Conservation (phyloP, 1,284 basidiomycete genomes). For the Thelephora terrestris region DNA sequence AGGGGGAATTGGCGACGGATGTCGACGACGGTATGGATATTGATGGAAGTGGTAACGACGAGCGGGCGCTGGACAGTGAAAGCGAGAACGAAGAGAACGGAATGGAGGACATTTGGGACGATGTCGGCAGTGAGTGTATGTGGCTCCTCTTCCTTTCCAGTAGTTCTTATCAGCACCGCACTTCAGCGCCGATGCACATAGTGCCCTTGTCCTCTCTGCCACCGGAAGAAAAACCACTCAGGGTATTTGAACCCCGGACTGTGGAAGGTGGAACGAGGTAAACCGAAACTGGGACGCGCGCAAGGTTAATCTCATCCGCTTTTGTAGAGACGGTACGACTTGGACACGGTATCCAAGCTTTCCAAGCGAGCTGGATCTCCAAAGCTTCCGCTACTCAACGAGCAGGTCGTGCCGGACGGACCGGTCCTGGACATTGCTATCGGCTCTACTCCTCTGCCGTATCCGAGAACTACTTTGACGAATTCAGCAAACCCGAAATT, state of each 20-base stretch:
- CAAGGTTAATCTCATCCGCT: conserved; percentile 1
- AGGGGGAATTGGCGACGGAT: conserved; percentile 40
- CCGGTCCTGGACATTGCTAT: conserved; percentile 74
- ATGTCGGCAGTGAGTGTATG: too few relatives aligned
- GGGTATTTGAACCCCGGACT: conserved; percentile 61
- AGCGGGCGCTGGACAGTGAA: conserved; percentile 32
- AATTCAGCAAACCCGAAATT: conserved; percentile 88
- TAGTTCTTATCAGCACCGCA: neutral
- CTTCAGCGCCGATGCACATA: conserved; percentile 55
- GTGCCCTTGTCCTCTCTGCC: conserved; percentile 68
- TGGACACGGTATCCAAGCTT: conserved; percentile 56
- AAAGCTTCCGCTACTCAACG: conserved; percentile 69
- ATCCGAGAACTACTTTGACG: conserved; percentile 86
- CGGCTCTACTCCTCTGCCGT: conserved; percentile 67
- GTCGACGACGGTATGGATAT: conserved; percentile 37
- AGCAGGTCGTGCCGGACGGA: conserved; percentile 68
- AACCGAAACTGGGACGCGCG: conserved; percentile 38
- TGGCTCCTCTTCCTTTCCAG: too few relatives aligned
- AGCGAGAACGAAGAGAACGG: conserved; percentile 22
- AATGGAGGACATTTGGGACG: too few relatives aligned
- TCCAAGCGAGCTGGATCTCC: conserved; percentile 66
- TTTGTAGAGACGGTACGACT: conserved; percentile 45
- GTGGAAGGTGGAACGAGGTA: conserved; percentile 80
- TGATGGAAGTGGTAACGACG: conserved; percentile 38
- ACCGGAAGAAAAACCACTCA: conserved; percentile 65